Base-by-base conservation (phyloP, 768 basidiomycete genomes). In the Hydnomerulius pinastri region DNA sequence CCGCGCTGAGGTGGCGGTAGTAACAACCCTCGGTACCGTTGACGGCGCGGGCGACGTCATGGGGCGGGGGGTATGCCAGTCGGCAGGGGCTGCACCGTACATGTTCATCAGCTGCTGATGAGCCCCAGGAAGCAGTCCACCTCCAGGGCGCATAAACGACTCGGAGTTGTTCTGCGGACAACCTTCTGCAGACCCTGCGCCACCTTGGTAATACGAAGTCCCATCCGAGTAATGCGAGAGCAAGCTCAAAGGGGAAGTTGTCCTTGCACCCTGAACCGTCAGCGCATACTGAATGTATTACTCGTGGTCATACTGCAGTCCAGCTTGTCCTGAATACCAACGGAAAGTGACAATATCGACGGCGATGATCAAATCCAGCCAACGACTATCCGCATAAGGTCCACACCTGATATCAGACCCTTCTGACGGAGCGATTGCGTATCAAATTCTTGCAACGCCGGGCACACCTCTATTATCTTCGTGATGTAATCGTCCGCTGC, bases 31-130 rank as follows among this genome's bases (percentile, higher is more conserved):
- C 15, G 56, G 62, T 27, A 46, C 47, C 6, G 63, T 65, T 18
- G 61, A 63, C 3, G 65, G 53, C 1, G 66, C 56, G 0, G 67
- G 62, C 1, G 67, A 66, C 2, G 27, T 11, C 1, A 54, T 48
- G 0, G 63, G 56, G 12, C 17, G 57, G n/a, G 64, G 56, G 3
- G 2, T 43, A 35, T 50, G 47, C 60, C 64, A 67, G 23, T 66
- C 59, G 15, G 27, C 23, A 5, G 60, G 56, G 0, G 52, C 55
- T 0, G 59, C 17, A 0, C 56, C 53, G 8, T 58, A 55, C 54
- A 46, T 38, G 40, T 50, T 57, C 12, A 44, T 11, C 2, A 43
- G 47, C 18, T 51, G 49, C 12, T 36, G 13, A 12, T 52, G 53
- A 8, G 39, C 46, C 6, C 49, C 54, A 4, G 48, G 43, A 4